Conservation (phyloP, 2,329 filamentous ascomycete species). For the Apiospora kogelbergensis region DNA sequence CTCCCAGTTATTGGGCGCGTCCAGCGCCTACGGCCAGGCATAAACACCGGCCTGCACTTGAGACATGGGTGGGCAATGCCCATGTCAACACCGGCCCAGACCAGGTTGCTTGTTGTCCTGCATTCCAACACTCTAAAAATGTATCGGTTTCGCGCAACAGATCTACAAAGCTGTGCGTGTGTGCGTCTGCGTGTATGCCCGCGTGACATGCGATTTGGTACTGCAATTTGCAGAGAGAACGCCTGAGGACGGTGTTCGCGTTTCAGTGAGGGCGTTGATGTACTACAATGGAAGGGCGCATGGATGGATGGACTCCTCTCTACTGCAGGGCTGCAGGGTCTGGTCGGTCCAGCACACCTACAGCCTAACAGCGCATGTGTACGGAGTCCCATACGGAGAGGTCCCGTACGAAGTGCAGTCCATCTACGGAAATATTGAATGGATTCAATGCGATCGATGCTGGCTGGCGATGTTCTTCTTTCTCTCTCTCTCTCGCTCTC, state of each 20-base stretch:
- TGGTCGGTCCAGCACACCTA: too few relatives aligned
- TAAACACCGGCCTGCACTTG: neutral
- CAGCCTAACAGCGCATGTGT: too few relatives aligned
- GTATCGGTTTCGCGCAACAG: neutral
- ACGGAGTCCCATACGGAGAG: too few relatives aligned
- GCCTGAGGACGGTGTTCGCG: neutral
- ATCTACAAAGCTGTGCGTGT: neutral
- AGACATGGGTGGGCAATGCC: neutral
- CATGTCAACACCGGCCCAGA: neutral
- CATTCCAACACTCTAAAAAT: neutral
- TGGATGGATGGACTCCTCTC: neutral
- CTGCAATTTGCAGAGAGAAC: neutral
- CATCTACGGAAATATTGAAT: too few relatives aligned
- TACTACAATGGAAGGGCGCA: neutral
- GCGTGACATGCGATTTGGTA: neutral
- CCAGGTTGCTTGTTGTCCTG: neutral
- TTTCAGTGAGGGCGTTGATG: neutral
- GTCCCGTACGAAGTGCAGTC: too few relatives aligned
- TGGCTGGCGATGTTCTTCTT: too few relatives aligned
- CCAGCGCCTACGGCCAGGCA: neutral
- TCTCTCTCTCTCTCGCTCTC: neutral
- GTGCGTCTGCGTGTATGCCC: neutral
- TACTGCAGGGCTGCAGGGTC: too few relatives aligned
- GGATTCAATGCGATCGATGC: too few relatives aligned
- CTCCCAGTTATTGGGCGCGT: neutral